Base-by-base conservation (phyloP, 2,329 filamentous ascomycete species). In the Paramyrothecium roridum region DNA sequence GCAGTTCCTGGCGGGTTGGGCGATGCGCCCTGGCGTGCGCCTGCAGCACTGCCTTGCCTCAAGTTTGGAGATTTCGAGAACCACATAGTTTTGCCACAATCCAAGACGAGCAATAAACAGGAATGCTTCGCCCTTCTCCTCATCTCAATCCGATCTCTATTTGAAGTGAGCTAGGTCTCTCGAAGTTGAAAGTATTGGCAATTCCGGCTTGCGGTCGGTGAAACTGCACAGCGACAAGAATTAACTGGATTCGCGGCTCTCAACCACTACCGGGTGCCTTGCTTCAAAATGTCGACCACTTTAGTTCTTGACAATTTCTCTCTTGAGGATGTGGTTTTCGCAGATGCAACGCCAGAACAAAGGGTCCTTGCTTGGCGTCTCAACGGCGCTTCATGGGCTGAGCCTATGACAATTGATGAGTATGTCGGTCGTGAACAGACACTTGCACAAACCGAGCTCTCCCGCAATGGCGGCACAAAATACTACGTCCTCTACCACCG, bases 31-130 rank as follows among this genome's bases (percentile, higher is more conserved):
- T 26, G 21, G 21, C 20, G 48, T 50, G 48, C 12, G 48, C 48
- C 48, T 50, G 48, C 48, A 30, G 48, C 13, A 50, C 21, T 33
- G 48, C 48, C 48, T 50, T 50, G 48, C 23, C 48, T 30, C 21
- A 50, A 12, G 19, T 23, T 22, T 30, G 22, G 10, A n/a, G 26
- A 10, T 23, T 23, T n/a, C 13, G 48, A 16, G 4, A 2, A 21
- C 19, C 22, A 19, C 21, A 33, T 19, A 3, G 8, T 16, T 30
- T 50, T 23, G 10, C 23, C 23, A 19, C 21, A 19, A 43, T 19
- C 7, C 37, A 13, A 43, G 37, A 43, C n/a, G 26, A 30, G 6
- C 6, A 43, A 43, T 4, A 43, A 17, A 16, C 6, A 8, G 37
- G 16, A 6, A 43, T 7, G 16, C 37, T 6, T 6, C 37, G n/a